These are phyloP conservation scores for Diaporthe sp. DNA, from an alignment of 2,329 filamentous ascomycete species.

Conservation along the genomic window DNA sequence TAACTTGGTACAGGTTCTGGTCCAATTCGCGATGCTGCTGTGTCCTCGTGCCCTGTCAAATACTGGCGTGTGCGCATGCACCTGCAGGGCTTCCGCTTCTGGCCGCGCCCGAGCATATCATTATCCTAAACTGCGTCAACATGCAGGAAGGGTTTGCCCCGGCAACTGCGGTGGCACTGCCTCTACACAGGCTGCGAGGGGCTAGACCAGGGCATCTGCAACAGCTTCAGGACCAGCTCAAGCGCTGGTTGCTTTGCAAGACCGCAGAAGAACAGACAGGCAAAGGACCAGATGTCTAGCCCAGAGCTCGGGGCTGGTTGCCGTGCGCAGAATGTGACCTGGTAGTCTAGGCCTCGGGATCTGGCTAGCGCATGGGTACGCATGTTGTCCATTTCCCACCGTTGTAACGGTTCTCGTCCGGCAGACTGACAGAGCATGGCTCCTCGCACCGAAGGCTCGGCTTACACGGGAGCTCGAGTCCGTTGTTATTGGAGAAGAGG, in stretches of 20 bases:
- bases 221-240: not conserved
- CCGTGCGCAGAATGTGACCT: not conserved
- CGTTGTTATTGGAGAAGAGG: slow-evolving; percentile 4
- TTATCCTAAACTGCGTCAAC: slow-evolving; percentile 6
- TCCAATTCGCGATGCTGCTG: slow-evolving; percentile 5
- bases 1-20: not conserved
- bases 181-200: not conserved
- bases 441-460: slow-evolving; percentile 17
- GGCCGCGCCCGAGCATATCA: slow-evolving; percentile 16
- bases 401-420: slow-evolving; percentile 24
- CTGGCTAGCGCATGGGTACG: slow-evolving; percentile 11
- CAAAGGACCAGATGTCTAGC: not conserved
- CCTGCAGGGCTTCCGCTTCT: slow-evolving; percentile 30
- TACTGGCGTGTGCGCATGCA: slow-evolving; percentile 17
- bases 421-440: slow-evolving; percentile 30
- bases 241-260: not conserved
- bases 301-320: not conserved
- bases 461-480: slow-evolving; percentile 12
- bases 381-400: not conserved
- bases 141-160: slow-evolving; percentile 27
- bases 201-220: slow-evolving; percentile 7
- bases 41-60: slow-evolving; percentile 24
- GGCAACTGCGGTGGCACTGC: slow-evolving; percentile 31
- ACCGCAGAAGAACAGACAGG: not conserved
- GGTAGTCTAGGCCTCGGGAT: slow-evolving; percentile 8